These are phyloP conservation scores for Rhodotorula mucilaginosa DNA, from an alignment of 1,284 basidiomycete genomes.

Conservation along the genomic window DNA sequence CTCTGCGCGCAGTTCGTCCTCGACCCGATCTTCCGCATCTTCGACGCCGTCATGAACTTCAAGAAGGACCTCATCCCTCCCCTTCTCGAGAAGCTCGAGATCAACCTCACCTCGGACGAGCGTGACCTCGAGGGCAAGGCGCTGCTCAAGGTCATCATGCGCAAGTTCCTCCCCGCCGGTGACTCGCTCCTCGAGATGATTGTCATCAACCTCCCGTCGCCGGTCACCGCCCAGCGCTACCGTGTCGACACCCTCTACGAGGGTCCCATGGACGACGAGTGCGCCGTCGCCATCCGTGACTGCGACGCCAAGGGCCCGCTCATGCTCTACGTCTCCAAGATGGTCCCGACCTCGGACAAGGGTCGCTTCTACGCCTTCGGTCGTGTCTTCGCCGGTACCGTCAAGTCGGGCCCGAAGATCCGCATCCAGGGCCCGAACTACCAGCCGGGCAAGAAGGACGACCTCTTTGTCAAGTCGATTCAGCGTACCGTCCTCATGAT, in stretches of 20 bases:
- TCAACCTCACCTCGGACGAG: slow-evolving; percentile 87
- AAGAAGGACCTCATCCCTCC: slow-evolving; percentile 85
- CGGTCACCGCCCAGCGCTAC: slow-evolving; percentile 93
- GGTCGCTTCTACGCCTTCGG: slow-evolving; percentile 99
- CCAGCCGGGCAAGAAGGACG: slow-evolving; percentile 97
- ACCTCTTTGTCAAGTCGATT: slow-evolving; percentile 96
- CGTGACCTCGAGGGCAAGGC: slow-evolving; percentile 93
- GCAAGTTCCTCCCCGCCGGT: slow-evolving; percentile 99
- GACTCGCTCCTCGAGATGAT: slow-evolving; percentile 99
- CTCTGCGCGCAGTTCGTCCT: slow-evolving; percentile 89
- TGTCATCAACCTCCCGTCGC: slow-evolving; percentile 96
- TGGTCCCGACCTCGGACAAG: slow-evolving; percentile 99
- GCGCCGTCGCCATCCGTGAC: slow-evolving; percentile 96
- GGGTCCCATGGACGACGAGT: slow-evolving; percentile 99
- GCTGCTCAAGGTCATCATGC: slow-evolving; percentile 97
- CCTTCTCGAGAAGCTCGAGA: slow-evolving; percentile 95
- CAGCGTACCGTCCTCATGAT: slow-evolving; percentile 99
- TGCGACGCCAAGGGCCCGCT: slow-evolving; percentile 97
- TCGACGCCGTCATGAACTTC: slow-evolving; percentile 99
- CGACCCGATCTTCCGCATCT: slow-evolving; percentile 98
- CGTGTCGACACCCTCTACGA: slow-evolving; percentile 99
- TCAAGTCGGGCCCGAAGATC: slow-evolving; percentile 93
- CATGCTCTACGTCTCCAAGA: slow-evolving; percentile 99
- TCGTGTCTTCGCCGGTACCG: slow-evolving; percentile 99
- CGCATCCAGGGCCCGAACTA: slow-evolving; percentile 99